phyloP scores from a whole-genome alignment of 306 rosid species.

The Vigna mungo region DNA sequence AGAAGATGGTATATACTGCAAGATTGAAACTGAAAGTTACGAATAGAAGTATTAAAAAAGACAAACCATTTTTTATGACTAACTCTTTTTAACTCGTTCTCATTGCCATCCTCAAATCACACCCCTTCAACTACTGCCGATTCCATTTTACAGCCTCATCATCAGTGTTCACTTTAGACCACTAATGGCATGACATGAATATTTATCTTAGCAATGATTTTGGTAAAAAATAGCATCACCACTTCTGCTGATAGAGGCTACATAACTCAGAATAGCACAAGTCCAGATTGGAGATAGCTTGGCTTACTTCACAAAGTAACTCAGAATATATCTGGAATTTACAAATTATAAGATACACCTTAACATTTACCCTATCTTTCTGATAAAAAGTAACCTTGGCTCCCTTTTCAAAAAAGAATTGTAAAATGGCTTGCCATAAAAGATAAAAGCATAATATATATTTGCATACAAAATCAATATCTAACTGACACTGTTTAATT shows the following conservation, averaged over 20 bases:
- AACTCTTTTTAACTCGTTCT: too few species aligned
- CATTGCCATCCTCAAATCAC: too few species aligned
- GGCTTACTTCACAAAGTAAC: neutral
- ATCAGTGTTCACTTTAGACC: slow-evolving; percentile 3
- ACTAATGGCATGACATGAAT: neutral
- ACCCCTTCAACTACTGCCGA: too few species aligned
- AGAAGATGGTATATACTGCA: too few species aligned
- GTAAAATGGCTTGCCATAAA: neutral
- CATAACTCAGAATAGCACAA: neutral
- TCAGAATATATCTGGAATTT: neutral
- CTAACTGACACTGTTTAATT: neutral
- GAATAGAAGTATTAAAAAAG: too few species aligned
- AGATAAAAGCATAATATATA: slow-evolving; percentile 1
- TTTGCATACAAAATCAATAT: slow-evolving; percentile 21
- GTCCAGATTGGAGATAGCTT: neutral
- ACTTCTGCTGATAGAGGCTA: neutral
- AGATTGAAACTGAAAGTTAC: too few species aligned
- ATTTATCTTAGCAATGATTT: slow-evolving; percentile 13
- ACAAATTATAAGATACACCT: neutral
- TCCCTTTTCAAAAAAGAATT: neutral
- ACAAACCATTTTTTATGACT: too few species aligned
- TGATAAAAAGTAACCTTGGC: neutral
- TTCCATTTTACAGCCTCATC: slow-evolving; percentile 15
- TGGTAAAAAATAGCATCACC: neutral
- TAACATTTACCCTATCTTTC: neutral